A percentile compares a stretch with the other conserved stretches of the same genome.
These are phyloP conservation scores for Colletotrichum sp. DNA, from an alignment of 2,329 filamentous ascomycete species.

Conservation along the genomic window DNA sequence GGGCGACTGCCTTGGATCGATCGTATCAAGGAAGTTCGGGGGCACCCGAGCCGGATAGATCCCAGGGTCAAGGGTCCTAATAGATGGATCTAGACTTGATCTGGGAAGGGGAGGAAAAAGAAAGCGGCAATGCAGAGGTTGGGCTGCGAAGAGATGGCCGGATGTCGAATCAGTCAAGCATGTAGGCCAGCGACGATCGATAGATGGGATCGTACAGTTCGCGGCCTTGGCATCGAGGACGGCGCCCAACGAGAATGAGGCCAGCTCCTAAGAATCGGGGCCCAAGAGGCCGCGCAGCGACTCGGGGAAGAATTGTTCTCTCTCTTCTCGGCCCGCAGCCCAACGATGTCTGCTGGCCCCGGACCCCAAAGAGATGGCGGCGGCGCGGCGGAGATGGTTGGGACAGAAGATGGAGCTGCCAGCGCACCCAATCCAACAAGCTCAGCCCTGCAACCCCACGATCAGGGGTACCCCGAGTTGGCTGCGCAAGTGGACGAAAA, in stretches of 20 bases:
- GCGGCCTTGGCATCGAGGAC: conserved; percentile 7
- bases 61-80: background rate
- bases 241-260: background rate
- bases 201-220: background rate
- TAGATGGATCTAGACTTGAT: background rate
- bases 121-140: background rate
- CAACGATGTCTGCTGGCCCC: background rate
- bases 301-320: background rate
- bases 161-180: background rate
- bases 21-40: background rate
- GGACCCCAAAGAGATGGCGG: background rate
- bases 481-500: background rate
- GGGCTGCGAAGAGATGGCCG: background rate
- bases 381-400: background rate
- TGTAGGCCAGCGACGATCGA: background rate
- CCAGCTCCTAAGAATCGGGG: background rate
- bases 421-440: conserved; percentile 24
- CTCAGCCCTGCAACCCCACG: conserved; percentile 22
- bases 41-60: background rate
- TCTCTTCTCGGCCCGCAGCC: background rate
- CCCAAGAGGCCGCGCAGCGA: background rate
- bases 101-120: background rate
- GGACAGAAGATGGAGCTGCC: conserved; percentile 16
- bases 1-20: conserved; percentile 4
- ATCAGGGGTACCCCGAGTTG: conserved; percentile 17